Percentiles rank a stretch among this genome's conserved stretches.
Evolutionary conservation across 1,284 basidiomycete genomes (phyloP).

Genomic region (Trichosporon coremiiforme): DNA sequence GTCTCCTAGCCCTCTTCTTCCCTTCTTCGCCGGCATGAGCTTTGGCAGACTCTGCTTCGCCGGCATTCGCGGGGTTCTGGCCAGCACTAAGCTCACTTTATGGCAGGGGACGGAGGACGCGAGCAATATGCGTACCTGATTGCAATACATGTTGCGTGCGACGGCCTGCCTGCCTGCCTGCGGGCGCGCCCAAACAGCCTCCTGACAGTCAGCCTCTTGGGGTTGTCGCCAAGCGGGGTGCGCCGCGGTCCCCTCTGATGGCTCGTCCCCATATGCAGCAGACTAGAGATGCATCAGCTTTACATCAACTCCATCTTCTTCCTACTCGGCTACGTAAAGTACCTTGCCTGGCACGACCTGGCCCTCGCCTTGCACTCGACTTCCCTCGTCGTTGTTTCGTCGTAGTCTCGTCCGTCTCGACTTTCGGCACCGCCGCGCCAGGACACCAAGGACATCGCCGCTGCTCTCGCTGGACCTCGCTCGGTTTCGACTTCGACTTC

Average conservation of each 20-base stretch:
- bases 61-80: background rate
- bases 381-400: background rate
- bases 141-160: background rate
- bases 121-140: slow-evolving; percentile 13
- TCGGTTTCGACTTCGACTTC: too few relatives aligned
- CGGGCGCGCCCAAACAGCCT: background rate
- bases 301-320: background rate
- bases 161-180: background rate
- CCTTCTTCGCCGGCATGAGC: background rate
- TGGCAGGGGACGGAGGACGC: background rate
- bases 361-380: background rate
- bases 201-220: slow-evolving; percentile 3
- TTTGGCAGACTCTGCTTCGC: background rate
- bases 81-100: background rate
- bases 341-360: background rate
- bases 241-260: background rate
- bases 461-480: too few relatives aligned
- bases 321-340: background rate
- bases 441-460: too few relatives aligned
- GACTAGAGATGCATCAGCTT: background rate
- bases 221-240: slow-evolving; percentile 3
- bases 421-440: too few relatives aligned
- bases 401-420: background rate
- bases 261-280: background rate
- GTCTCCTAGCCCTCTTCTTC: too few relatives aligned